Evolutionary conservation across 768 basidiomycete genomes (phyloP).

Genomic region (Bullera alba): DNA sequence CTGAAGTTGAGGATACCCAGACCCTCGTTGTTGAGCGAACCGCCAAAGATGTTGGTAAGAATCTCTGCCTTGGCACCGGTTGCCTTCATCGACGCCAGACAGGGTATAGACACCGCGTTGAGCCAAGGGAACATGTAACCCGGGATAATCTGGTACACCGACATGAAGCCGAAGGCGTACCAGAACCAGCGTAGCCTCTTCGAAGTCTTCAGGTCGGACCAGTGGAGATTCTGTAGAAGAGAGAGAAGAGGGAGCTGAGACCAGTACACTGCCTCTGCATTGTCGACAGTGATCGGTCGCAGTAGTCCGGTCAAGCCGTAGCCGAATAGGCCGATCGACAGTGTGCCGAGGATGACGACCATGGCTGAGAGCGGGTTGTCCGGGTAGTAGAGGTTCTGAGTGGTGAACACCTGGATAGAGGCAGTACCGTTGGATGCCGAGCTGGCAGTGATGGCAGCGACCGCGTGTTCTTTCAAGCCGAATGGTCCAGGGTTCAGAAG

Average conservation of each 20-base stretch:
- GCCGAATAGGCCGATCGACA: slow-evolving; percentile 42
- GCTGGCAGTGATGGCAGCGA: slow-evolving; percentile 50
- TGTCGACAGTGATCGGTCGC: slow-evolving; percentile 56
- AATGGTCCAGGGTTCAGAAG: slow-evolving; percentile 57
- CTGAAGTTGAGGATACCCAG: slow-evolving; percentile 3
- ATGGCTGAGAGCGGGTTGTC: slow-evolving; percentile 54
- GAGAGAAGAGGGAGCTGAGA: slow-evolving; percentile 12
- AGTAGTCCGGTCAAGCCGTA: slow-evolving; percentile 59
- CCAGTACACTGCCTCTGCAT: slow-evolving; percentile 19
- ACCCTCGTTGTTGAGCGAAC: slow-evolving; percentile 8
- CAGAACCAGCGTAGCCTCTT: slow-evolving; percentile 11
- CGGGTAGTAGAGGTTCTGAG: slow-evolving; percentile 52
- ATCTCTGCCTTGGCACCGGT: background rate
- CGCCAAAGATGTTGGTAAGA: slow-evolving; percentile 9
- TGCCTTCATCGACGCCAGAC: slow-evolving; percentile 4
- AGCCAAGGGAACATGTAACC: slow-evolving; percentile 26
- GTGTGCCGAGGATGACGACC: slow-evolving; percentile 56
- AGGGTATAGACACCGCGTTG: slow-evolving; percentile 7
- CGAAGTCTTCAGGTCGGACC: slow-evolving; percentile 3
- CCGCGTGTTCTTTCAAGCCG: slow-evolving; percentile 53
- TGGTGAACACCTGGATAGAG: slow-evolving; percentile 56
- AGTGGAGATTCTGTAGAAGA: slow-evolving; percentile 20
- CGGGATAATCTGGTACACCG: slow-evolving; percentile 23
- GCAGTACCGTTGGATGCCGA: slow-evolving; percentile 55
- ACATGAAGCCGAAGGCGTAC: slow-evolving; percentile 11